phyloP scores from a whole-genome alignment of 192 early-diverging fungal species.

The Gonapodya sp. region DNA sequence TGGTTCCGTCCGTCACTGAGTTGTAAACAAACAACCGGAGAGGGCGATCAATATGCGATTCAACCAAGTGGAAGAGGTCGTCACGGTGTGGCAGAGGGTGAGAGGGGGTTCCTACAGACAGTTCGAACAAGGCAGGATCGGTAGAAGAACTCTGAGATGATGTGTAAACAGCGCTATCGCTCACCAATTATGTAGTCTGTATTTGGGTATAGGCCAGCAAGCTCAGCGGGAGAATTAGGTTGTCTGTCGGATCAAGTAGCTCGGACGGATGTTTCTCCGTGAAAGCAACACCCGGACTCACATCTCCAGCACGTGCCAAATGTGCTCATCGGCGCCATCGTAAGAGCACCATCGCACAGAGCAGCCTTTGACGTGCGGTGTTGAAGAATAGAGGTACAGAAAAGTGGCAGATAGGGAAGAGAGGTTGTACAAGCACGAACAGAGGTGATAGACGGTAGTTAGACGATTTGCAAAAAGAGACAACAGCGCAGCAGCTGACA shows the following conservation, averaged over 20 bases:
- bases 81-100: constrained; percentile 44
- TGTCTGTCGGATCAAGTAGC: constrained; percentile 14
- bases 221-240: constrained; percentile 57
- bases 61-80: constrained; percentile 56
- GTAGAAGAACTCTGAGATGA: neutral
- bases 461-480: too few species aligned
- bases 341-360: constrained; percentile 60
- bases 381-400: neutral
- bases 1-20: constrained; percentile 43
- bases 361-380: constrained; percentile 28
- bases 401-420: neutral
- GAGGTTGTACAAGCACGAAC: too few species aligned
- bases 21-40: constrained; percentile 62
- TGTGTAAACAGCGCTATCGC: neutral
- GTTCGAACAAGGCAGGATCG: neutral
- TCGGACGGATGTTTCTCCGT: neutral
- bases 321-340: constrained; percentile 42
- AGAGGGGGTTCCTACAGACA: constrained; percentile 33
- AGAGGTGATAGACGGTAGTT: too few species aligned
- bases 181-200: constrained; percentile 65
- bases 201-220: constrained; percentile 53
- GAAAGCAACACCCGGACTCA: too few species aligned
- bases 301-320: constrained; percentile 58
- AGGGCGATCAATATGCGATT: constrained; percentile 43
- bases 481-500: too few species aligned